Conservation (phyloP, 228 moss, liverwort and hornwort species). For the Sphagnum magellanicum region DNA sequence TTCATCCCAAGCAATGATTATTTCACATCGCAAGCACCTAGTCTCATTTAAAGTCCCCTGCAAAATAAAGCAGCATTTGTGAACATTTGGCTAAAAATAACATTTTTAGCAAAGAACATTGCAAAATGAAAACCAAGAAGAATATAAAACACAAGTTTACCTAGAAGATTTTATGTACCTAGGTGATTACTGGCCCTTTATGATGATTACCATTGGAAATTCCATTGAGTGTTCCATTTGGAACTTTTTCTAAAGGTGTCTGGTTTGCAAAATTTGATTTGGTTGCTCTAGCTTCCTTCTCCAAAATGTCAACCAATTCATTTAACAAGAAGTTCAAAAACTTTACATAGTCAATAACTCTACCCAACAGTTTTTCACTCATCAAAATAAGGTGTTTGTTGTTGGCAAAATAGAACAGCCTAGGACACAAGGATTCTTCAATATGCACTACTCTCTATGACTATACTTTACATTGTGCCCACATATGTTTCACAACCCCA, state of each 20-base stretch:
- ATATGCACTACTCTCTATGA: too few relatives aligned
- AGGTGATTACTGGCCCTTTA: conserved; percentile 63
- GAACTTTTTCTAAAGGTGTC: conserved; percentile 56
- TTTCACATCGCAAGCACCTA: conserved; percentile 95
- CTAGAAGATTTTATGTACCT: conserved; percentile 99
- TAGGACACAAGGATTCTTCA: too few relatives aligned
- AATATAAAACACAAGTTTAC: conserved; percentile 16
- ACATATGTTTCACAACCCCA: too few relatives aligned
- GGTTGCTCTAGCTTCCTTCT: conserved; percentile 89
- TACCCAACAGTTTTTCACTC: too few relatives aligned
- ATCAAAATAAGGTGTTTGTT: too few relatives aligned
- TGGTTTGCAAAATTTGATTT: conserved; percentile 72
- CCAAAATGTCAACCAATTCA: conserved; percentile 96
- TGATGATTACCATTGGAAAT: conserved; percentile 78
- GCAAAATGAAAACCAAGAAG: not conserved
- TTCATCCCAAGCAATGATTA: conserved; percentile 93
- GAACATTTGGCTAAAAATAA: not conserved
- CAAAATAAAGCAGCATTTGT: not conserved
- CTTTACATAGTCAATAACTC: conserved; percentile 88
- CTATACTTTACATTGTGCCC: too few relatives aligned
- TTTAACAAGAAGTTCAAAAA: conserved; percentile 97
- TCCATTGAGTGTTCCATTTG: conserved; percentile 76
- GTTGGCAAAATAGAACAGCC: too few relatives aligned
- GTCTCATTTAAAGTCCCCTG: conserved; percentile 99
- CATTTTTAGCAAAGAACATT: not conserved